A percentile compares a stretch with the other conserved stretches of the same genome.
phyloP scores from a whole-genome alignment of 352 stramenopile species.

The Globisporangium nagaii region DNA sequence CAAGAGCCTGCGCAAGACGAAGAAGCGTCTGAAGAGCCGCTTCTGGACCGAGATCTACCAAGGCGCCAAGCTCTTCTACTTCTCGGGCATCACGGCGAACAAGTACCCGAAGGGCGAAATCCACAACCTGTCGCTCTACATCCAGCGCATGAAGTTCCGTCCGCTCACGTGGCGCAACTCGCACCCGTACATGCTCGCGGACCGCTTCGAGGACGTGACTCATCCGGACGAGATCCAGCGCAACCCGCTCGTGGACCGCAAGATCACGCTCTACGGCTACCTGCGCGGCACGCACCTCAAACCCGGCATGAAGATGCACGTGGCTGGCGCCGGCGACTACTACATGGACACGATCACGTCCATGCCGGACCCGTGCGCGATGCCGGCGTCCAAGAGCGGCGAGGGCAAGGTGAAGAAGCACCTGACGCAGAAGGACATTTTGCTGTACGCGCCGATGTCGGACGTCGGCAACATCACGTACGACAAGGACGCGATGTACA shows the following conservation, averaged over 20 bases:
- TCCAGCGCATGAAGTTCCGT: slow-evolving; percentile 97
- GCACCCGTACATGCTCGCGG: slow-evolving; percentile 98
- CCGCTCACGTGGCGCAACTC: slow-evolving; percentile 98
- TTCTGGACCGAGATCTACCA: slow-evolving; percentile 99
- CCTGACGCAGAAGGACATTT: slow-evolving; percentile 92
- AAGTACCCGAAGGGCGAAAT: slow-evolving; percentile 99
- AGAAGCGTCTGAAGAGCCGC: slow-evolving; percentile 97
- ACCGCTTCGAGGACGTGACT: slow-evolving; percentile 98
- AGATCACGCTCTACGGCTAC: slow-evolving; percentile 98
- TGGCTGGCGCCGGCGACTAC: slow-evolving; percentile 98
- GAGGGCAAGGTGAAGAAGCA: slow-evolving; percentile 85
- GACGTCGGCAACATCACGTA: slow-evolving; percentile 98
- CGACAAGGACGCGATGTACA: slow-evolving; percentile 99
- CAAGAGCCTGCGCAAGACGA: slow-evolving; percentile 97
- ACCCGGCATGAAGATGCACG: slow-evolving; percentile 94
- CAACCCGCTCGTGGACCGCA: slow-evolving; percentile 90
- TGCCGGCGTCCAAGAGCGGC: slow-evolving; percentile 66
- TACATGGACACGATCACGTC: slow-evolving; percentile 92
- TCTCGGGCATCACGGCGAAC: slow-evolving; percentile 96
- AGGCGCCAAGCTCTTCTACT: slow-evolving; percentile 95
- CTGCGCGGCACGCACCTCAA: slow-evolving; percentile 98
- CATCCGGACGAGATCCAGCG: slow-evolving; percentile 91
- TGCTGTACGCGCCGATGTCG: slow-evolving; percentile 84
- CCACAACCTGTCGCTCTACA: slow-evolving; percentile 96
- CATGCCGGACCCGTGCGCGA: slow-evolving; percentile 95